phyloP scores from a whole-genome alignment of 225 moss, liverwort and hornwort genomes.

The Lunularia cruciata region DNA sequence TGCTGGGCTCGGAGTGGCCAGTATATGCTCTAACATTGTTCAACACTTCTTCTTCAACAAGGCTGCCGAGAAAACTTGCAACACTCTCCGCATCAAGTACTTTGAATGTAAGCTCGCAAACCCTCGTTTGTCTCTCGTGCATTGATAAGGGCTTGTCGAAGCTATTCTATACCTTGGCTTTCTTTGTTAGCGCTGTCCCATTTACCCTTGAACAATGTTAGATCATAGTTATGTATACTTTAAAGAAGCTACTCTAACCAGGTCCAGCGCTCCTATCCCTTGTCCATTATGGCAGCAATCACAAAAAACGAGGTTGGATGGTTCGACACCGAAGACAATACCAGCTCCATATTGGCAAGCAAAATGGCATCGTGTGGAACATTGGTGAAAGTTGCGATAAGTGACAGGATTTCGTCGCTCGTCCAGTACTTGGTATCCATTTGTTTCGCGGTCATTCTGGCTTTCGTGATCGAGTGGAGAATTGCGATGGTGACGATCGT shows the following conservation, averaged over 20 bases:
- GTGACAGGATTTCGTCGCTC: conserved; percentile 62
- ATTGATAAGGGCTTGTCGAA: no score
- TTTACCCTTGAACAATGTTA: no score
- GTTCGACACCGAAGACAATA: conserved; percentile 73
- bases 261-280: not conserved
- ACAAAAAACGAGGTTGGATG: conserved; percentile 84
- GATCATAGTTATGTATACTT: no score
- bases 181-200: no score
- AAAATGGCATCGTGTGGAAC: conserved; percentile 68
- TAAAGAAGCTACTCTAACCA: no score
- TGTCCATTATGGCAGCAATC: conserved; percentile 44
- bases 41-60: conserved; percentile 37
- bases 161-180: no score
- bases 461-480: conserved; percentile 78
- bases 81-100: conserved; percentile 9
- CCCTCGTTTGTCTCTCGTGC: not conserved
- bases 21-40: conserved; percentile 29
- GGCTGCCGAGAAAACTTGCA: conserved; percentile 32
- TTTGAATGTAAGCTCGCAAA: conserved; percentile 22
- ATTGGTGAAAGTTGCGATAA: conserved; percentile 67
- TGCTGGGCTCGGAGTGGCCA: conserved; percentile 35
- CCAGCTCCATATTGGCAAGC: conserved; percentile 56
- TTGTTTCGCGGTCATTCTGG: conserved; percentile 58
- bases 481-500: conserved; percentile 66
- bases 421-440: conserved; percentile 61